Evolutionary conservation across 768 basidiomycete genomes (phyloP), one percentile per base, ranked within the genome.

Genomic region (Hypsizygus marmoreus): DNA sequence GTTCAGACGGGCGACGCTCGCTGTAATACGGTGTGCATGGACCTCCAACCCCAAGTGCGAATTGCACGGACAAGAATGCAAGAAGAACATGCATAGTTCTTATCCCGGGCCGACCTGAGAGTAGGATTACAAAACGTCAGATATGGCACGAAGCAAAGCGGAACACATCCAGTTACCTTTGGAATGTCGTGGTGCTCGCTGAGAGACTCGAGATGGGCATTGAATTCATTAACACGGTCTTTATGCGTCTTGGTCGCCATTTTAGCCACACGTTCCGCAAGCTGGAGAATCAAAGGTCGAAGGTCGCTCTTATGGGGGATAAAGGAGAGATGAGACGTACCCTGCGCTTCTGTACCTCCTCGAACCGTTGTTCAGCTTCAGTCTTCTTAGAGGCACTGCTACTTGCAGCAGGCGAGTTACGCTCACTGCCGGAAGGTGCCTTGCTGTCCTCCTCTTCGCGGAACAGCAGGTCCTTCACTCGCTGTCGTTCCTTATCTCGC

Each of bases 121-220:
- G n/a, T n/a, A n/a, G 40, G 37, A 43, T 48, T 51, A 53, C 40
- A 28, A 29, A 29, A 25, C 47, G 16, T 57, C 47, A 57, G 49
- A 24, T 35, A 32, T 10, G 20, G 17, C 6, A 47, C 30, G 17
- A 43, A 46, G 13, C 22, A 34, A 33, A 32, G 26, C 22, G 34
- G 51, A 25, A 39, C 14, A 42, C 35, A 45, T 36, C 38, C 17
- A 58, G 69, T 49, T 62, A 85, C 91, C 79, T 95, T 94, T 30
- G 92, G 92, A 59, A 94, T 93, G 64, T 95, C 92, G 66, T 95
- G 90, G 76, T 94, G 93, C 71, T 95, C 92, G 65, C 88, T 90
- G 46, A 94, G 77, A 47, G 80, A 71, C 68, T 95, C 93, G 7
- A 97, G 74, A 62, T 94, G 88, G 19, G 78, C 58, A 60, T 97